phyloP scores from a whole-genome alignment of 2,329 filamentous ascomycete genomes.

The Fusarium sp. region DNA sequence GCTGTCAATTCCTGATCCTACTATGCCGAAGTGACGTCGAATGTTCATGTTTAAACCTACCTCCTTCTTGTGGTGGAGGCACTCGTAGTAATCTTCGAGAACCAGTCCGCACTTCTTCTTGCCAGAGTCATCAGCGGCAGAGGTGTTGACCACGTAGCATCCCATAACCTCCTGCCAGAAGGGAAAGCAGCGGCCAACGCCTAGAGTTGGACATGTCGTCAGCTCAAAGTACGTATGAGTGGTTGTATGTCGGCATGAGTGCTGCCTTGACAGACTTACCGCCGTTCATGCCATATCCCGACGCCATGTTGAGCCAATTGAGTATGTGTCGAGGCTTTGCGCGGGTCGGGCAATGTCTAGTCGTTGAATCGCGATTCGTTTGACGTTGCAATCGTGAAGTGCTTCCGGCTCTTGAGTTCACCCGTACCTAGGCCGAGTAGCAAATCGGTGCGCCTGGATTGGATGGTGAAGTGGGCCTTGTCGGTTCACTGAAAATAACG shows the following conservation, averaged over 20 bases:
- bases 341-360: slow-evolving; percentile 36
- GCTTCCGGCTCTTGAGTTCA: slow-evolving; percentile 42
- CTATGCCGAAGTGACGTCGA: not conserved
- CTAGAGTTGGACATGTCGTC: slow-evolving; percentile 53
- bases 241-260: not conserved
- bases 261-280: slow-evolving; percentile 64
- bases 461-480: slow-evolving; percentile 17
- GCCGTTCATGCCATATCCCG: slow-evolving; percentile 84
- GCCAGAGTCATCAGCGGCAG: slow-evolving; percentile 79
- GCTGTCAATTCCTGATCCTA: slow-evolving; percentile 26
- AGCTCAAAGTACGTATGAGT: slow-evolving; percentile 30
- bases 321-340: slow-evolving; percentile 44
- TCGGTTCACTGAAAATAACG: slow-evolving; percentile 28
- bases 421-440: slow-evolving; percentile 46
- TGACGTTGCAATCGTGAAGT: slow-evolving; percentile 42
- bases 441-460: slow-evolving; percentile 44
- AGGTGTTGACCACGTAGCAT: slow-evolving; percentile 96
- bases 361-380: slow-evolving; percentile 44
- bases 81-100: slow-evolving; percentile 98
- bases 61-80: slow-evolving; percentile 99
- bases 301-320: slow-evolving; percentile 72
- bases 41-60: slow-evolving; percentile 63
- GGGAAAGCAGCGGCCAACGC: slow-evolving; percentile 87
- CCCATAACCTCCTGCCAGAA: slow-evolving; percentile 99
- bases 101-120: slow-evolving; percentile 88